These are phyloP conservation scores for Metschnikowia aberdeeniae DNA, from an alignment of 805 yeast genomes.

Conservation along the genomic window DNA sequence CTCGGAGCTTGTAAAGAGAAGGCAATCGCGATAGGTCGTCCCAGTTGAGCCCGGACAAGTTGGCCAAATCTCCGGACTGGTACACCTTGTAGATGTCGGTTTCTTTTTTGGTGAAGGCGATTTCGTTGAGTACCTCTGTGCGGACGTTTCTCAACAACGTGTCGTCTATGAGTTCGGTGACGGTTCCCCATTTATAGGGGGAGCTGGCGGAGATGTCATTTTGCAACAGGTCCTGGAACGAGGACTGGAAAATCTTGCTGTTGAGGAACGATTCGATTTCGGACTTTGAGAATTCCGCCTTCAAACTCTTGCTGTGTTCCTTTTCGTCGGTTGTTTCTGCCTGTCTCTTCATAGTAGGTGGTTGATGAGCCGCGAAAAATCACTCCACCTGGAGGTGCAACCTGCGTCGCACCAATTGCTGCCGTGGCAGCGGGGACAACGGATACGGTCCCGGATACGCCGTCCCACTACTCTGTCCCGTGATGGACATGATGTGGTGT, in stretches of 20 bases:
- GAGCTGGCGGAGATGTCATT: slow-evolving; percentile 48
- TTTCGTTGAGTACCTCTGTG: slow-evolving; percentile 73
- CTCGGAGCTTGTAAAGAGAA: slow-evolving; percentile 69
- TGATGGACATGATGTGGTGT: too few species aligned
- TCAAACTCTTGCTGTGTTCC: slow-evolving; percentile 5
- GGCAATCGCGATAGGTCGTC: slow-evolving; percentile 72
- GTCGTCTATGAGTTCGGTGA: slow-evolving; percentile 69
- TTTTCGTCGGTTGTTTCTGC: background rate
- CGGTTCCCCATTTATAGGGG: slow-evolving; percentile 91
- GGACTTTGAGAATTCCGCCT: slow-evolving; percentile 21
- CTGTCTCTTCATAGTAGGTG: slow-evolving; percentile 13
- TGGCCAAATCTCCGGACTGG: slow-evolving; percentile 90
- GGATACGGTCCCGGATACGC: too few species aligned
- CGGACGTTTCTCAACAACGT: slow-evolving; percentile 74
- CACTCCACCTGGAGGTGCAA: background rate
- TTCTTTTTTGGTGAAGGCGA: slow-evolving; percentile 91
- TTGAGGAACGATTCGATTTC: slow-evolving; percentile 45
- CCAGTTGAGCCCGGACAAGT: slow-evolving; percentile 78
- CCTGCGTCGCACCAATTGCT: too few species aligned
- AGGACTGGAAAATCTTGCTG: slow-evolving; percentile 43
- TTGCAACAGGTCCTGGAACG: slow-evolving; percentile 38
- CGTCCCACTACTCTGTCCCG: too few species aligned
- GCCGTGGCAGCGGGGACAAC: too few species aligned
- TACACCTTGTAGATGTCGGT: slow-evolving; percentile 93
- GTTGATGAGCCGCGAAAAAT: slow-evolving; percentile 5